Evolutionary conservation across 2,329 filamentous ascomycete species (phyloP).

Genomic region (Alternaria ethzedia): DNA sequence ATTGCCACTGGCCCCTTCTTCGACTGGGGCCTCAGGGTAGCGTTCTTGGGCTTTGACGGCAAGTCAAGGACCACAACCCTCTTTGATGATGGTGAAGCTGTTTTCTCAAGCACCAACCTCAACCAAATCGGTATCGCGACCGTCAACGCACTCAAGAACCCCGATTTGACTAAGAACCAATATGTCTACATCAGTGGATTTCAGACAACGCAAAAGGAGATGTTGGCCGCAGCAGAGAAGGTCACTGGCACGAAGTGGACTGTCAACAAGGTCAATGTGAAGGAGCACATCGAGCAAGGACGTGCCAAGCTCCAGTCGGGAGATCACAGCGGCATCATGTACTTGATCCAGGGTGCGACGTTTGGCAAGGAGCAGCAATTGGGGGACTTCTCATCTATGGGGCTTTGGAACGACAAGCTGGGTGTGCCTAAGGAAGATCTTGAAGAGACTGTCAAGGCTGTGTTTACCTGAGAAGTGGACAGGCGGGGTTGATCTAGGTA

Average conservation of each 20-base stretch:
- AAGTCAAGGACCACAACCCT: constrained; percentile 59
- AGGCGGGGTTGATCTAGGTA: background rate
- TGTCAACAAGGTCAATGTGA: constrained; percentile 50
- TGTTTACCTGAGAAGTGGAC: background rate
- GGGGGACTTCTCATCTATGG: constrained; percentile 30
- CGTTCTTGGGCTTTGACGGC: constrained; percentile 61
- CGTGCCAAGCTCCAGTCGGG: constrained; percentile 47
- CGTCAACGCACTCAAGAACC: constrained; percentile 57
- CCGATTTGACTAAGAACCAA: constrained; percentile 62
- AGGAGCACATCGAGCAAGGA: constrained; percentile 37
- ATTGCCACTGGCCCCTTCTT: constrained; percentile 60
- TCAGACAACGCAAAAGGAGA: constrained; percentile 63
- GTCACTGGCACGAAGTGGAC: constrained; percentile 60
- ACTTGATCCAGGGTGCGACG: constrained; percentile 26
- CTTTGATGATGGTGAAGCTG: constrained; percentile 63
- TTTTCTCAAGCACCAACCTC: constrained; percentile 60
- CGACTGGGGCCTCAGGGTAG: constrained; percentile 62
- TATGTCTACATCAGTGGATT: constrained; percentile 66
- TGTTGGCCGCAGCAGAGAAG: constrained; percentile 62
- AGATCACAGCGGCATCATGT: constrained; percentile 35
- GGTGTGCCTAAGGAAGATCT: constrained; percentile 51
- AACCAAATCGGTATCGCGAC: constrained; percentile 60
- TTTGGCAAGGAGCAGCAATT: constrained; percentile 25
- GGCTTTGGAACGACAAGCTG: constrained; percentile 51
- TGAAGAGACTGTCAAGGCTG: constrained; percentile 40